Evolutionary conservation across 805 yeast genomes (phyloP), one percentile per base, ranked within the genome.

Genomic region (Wickerhamiella qilinensis): DNA sequence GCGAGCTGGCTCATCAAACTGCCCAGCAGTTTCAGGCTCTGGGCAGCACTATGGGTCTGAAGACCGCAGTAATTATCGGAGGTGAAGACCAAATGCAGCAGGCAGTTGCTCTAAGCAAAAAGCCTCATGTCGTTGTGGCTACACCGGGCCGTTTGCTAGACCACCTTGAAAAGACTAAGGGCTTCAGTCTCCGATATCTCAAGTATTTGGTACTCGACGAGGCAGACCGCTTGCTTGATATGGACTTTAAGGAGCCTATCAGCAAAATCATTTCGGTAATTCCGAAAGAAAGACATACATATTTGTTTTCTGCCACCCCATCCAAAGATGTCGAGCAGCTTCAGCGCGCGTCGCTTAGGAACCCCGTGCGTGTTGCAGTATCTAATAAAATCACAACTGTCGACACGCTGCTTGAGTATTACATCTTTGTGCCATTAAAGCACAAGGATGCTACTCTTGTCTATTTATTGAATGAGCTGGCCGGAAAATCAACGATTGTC

Each of bases 31-130:
- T 91, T 55, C 94, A 86, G 53, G 95, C 97, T 0, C 59, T 91
- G 36, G 98, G 98, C 0, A 62, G 82, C 1, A 62, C 74, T 7
- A 91, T 91, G 94, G 98, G 97, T 1, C 70, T 88, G n/a, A 68
- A 93, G 51, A 68, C 88, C 18, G 76, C 76, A 3, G 85, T 93
- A 41, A 72, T 88, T 45, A 95, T 91, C 28, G 98, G 98, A 49
- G 98, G 98, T 44, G 86, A 91, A 88, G 94, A 84, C 55, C 80
- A 82, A 81, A 84, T 91, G 91, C 94, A 85, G 48, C 98, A 88
- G 60, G 91, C 96, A 0, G 70, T 93, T 44, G 95, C 91, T 46
- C 67, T 88, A 50, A 80, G 83, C 79, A 72, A 91, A 48, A 85
- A 83, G 51, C 98, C 98, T 3, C 98, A 88, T 54, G 71, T 88